A percentile compares a stretch with the other conserved stretches of the same genome.
Evolutionary conservation across 306 rosid species (phyloP).

Genomic region (Rosa multiflora): DNA sequence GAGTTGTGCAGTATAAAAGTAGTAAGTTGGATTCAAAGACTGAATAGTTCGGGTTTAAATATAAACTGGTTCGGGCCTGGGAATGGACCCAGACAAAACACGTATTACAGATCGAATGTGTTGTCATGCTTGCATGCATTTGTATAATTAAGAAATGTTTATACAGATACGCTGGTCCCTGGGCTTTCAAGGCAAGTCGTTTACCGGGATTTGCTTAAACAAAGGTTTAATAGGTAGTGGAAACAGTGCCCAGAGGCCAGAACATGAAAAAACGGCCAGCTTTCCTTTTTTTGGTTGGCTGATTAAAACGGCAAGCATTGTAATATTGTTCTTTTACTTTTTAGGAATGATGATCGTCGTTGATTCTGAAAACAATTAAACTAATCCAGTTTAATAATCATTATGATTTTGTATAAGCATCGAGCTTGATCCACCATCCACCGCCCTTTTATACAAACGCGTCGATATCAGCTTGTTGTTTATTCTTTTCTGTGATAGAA

Average conservation of each 20-base stretch:
- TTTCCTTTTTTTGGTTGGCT: constrained; percentile 48
- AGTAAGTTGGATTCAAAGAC: neutral
- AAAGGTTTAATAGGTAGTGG: constrained; percentile 13
- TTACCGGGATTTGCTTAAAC: constrained; percentile 23
- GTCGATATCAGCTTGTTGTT: neutral
- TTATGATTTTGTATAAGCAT: neutral
- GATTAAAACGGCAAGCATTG: constrained; percentile 42
- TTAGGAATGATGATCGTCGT: neutral
- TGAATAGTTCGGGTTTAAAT: neutral
- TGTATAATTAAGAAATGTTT: constrained; percentile 17
- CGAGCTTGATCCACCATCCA: constrained; percentile 22
- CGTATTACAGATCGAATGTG: neutral
- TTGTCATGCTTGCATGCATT: constrained; percentile 10
- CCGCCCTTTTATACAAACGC: neutral
- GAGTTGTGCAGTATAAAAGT: neutral
- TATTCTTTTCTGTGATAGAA: neutral
- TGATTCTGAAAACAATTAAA: neutral
- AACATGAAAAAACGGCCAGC: constrained; percentile 13
- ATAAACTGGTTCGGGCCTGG: neutral
- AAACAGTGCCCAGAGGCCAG: constrained; percentile 23
- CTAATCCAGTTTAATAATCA: neutral
- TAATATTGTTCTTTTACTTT: neutral
- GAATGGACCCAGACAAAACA: neutral
- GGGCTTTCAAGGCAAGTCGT: constrained; percentile 56
- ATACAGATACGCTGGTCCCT: constrained; percentile 6